Conservation (phyloP, 2,329 filamentous ascomycete genomes). For the Aspergillus awamori region DNA sequence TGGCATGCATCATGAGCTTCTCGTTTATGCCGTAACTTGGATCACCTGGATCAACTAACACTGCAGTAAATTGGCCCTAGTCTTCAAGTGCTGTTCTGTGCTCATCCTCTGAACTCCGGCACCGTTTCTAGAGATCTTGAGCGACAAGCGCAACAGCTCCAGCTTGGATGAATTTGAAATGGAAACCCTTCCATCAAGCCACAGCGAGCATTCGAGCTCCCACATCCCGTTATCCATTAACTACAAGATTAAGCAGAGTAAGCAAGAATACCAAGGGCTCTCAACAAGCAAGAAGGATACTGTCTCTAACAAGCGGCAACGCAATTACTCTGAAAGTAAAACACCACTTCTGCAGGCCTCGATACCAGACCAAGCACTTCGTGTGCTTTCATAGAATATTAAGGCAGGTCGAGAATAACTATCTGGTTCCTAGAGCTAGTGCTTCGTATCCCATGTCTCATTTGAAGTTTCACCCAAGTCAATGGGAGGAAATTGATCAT, state of each 20-base stretch:
- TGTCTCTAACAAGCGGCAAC: background rate
- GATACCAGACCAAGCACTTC: background rate
- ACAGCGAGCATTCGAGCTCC: background rate
- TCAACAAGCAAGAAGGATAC: background rate
- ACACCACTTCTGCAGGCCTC: background rate
- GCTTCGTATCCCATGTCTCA: background rate
- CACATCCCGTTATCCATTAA: background rate
- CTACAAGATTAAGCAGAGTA: background rate
- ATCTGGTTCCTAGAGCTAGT: background rate
- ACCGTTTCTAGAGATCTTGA: background rate
- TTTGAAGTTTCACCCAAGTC: background rate
- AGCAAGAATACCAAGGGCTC: background rate
- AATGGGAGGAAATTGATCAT: background rate
- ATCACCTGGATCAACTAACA: background rate
- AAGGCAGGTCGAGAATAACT: background rate
- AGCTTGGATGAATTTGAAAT: background rate
- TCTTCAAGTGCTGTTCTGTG: background rate
- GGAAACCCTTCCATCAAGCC: background rate
- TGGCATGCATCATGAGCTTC: background rate
- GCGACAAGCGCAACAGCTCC: background rate
- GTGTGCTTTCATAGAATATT: background rate
- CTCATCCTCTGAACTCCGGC: background rate
- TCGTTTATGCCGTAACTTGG: background rate
- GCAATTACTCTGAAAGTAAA: background rate
- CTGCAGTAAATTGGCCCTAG: background rate